Percentiles rank a stretch among this genome's conserved stretches.
phyloP scores from a whole-genome alignment of 345 rosid genomes.

The Hypericum perforatum region DNA sequence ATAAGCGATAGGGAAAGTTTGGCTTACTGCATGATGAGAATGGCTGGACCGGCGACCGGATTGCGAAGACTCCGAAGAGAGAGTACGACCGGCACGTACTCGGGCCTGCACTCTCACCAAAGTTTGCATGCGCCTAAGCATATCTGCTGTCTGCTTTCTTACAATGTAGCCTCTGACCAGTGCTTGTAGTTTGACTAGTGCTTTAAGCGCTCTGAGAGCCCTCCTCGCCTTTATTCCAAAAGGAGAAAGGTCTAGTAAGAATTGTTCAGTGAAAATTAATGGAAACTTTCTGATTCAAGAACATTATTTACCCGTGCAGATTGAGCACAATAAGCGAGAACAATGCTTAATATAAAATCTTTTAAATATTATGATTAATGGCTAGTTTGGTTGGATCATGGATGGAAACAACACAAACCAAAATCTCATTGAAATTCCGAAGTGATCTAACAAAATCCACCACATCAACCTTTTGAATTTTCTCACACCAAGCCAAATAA shows the following conservation, averaged over 20 bases:
- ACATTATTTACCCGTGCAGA: too few relatives aligned
- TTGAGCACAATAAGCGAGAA: too few relatives aligned
- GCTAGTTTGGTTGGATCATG: too few relatives aligned
- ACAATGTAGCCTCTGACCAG: slow-evolving; percentile 28
- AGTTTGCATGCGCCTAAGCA: slow-evolving; percentile 30
- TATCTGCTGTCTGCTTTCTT: slow-evolving; percentile 26
- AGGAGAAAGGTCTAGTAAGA: slow-evolving; percentile 4
- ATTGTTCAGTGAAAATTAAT: slow-evolving; percentile 6
- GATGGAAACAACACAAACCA: too few relatives aligned
- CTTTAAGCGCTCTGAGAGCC: slow-evolving; percentile 25
- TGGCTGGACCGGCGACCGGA: slow-evolving; percentile 10
- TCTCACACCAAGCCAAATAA: too few relatives aligned
- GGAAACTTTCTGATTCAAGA: not conserved
- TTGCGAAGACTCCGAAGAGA: slow-evolving; percentile 9
- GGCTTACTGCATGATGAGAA: slow-evolving; percentile 16
- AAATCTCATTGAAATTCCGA: too few relatives aligned
- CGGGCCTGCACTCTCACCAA: slow-evolving; percentile 22
- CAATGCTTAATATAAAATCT: too few relatives aligned
- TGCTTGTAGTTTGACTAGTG: slow-evolving; percentile 27
- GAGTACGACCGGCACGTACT: slow-evolving; percentile 20
- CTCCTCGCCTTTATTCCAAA: slow-evolving; percentile 22
- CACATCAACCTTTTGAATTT: too few relatives aligned
- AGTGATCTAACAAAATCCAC: too few relatives aligned
- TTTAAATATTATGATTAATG: too few relatives aligned
- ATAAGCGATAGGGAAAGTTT: not conserved